Conservation (phyloP, 805 yeast species). For the Saccharomycopsis oosterbeekiorum region DNA sequence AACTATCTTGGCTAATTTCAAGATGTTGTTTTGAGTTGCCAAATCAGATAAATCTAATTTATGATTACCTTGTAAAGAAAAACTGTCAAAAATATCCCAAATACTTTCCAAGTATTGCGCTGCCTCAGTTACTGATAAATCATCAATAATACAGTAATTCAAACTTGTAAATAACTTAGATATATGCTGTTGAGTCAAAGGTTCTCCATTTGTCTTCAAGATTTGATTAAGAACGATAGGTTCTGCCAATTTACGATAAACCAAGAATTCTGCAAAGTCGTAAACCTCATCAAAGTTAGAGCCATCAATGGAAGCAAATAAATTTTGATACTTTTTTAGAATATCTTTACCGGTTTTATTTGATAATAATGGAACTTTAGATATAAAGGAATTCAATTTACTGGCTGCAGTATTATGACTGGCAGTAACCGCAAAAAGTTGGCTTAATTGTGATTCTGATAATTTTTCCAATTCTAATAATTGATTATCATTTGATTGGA, state of each 20-base stretch:
- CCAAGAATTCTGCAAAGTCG: conserved; percentile 2
- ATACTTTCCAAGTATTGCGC: conserved; percentile 2
- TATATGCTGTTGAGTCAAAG: not conserved
- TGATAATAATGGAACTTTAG: not conserved
- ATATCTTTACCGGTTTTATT: not conserved
- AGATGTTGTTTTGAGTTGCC: not conserved
- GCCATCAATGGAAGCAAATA: not conserved
- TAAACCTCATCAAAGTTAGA: conserved; percentile 1
- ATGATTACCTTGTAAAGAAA: conserved; percentile 4
- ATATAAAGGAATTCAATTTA: not conserved
- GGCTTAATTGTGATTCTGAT: not conserved
- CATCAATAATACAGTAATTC: not conserved
- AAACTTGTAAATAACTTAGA: not conserved
- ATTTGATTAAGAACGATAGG: conserved; percentile 1
- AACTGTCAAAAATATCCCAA: conserved; percentile 2
- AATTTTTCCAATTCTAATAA: not conserved
- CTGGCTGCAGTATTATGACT: not conserved
- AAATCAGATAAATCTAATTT: conserved; percentile 5
- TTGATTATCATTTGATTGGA: not conserved
- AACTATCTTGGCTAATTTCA: conserved; percentile 1
- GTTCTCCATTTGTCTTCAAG: not conserved
- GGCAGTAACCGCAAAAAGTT: not conserved
- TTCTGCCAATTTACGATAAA: not conserved
- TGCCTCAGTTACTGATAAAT: not conserved
- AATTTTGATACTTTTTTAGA: not conserved